A percentile compares a stretch with the other conserved stretches of the same genome.
These are phyloP conservation scores for Globisporangium viniferum DNA, from an alignment of 352 stramenopile species.

Conservation along the genomic window DNA sequence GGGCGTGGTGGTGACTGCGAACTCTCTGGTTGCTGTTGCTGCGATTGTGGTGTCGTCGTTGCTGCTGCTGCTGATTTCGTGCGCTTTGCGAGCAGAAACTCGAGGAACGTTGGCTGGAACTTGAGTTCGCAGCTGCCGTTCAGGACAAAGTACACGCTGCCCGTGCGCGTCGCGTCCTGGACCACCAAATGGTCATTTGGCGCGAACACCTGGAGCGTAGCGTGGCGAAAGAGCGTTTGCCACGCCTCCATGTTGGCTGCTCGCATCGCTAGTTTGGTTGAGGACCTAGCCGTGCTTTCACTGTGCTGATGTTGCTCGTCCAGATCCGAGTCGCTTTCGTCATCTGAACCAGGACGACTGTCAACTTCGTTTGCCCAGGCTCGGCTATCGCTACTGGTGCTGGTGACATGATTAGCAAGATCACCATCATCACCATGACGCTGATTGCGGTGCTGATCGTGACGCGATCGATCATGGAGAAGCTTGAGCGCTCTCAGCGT, in stretches of 20 bases:
- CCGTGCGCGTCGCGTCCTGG: slow-evolving; percentile 25
- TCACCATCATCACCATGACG: too few species aligned
- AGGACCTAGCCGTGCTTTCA: not conserved
- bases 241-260: slow-evolving; percentile 7
- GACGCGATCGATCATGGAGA: not conserved
- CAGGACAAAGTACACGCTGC: slow-evolving; percentile 31
- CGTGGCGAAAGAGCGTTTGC: slow-evolving; percentile 19
- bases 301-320: not conserved
- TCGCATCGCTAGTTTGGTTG: not conserved
- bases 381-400: too few species aligned
- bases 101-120: slow-evolving; percentile 29
- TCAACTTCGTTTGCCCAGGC: too few species aligned
- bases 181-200: slow-evolving; percentile 22
- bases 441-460: not conserved
- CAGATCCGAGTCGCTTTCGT: not conserved
- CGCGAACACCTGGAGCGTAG: slow-evolving; percentile 16
- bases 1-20: not conserved
- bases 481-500: slow-evolving; percentile 1
- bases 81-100: slow-evolving; percentile 19
- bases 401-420: too few species aligned
- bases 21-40: not conserved
- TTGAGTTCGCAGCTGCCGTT: slow-evolving; percentile 26
- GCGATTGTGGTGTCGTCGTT: not conserved
- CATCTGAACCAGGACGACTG: not conserved
- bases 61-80: slow-evolving; percentile 11